phyloP scores from a whole-genome alignment of 495 filamentous ascomycete genomes.

The Podospora conica region DNA sequence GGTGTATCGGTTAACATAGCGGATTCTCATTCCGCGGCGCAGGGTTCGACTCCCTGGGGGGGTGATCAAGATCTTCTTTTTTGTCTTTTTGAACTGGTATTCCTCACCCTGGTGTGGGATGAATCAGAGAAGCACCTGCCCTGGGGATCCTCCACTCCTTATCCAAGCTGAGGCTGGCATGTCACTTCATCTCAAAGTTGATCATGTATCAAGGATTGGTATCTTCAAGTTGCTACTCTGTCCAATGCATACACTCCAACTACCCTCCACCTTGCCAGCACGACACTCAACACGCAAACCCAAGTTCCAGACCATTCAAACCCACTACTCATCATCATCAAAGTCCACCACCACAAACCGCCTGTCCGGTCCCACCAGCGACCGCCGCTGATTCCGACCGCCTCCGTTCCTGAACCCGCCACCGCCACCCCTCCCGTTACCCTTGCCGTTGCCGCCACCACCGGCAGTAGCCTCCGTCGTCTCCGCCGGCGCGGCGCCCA shows the following conservation, averaged over 20 bases:
- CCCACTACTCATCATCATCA: not conserved
- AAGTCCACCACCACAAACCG: slow-evolving; percentile 3
- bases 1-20: slow-evolving; percentile 16
- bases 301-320: not conserved
- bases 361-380: not conserved
- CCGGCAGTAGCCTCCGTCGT: not conserved
- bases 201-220: not conserved
- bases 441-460: not conserved
- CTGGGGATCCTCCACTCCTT: not conserved
- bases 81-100: too few species aligned
- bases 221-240: not conserved
- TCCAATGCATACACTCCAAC: not conserved
- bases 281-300: not conserved
- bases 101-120: too few species aligned
- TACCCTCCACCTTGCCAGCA: not conserved
- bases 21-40: slow-evolving; percentile 15
- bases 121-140: too few species aligned
- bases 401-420: not conserved
- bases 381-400: not conserved
- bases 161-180: not conserved
- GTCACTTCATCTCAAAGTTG: not conserved
- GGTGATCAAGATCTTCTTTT: not conserved
- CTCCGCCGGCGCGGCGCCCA: not conserved
- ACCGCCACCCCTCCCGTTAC: not conserved
- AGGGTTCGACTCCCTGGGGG: slow-evolving; percentile 16